Evolutionary conservation across 352 stramenopile species (phyloP).

Genomic region (Pythium sukuiense): DNA sequence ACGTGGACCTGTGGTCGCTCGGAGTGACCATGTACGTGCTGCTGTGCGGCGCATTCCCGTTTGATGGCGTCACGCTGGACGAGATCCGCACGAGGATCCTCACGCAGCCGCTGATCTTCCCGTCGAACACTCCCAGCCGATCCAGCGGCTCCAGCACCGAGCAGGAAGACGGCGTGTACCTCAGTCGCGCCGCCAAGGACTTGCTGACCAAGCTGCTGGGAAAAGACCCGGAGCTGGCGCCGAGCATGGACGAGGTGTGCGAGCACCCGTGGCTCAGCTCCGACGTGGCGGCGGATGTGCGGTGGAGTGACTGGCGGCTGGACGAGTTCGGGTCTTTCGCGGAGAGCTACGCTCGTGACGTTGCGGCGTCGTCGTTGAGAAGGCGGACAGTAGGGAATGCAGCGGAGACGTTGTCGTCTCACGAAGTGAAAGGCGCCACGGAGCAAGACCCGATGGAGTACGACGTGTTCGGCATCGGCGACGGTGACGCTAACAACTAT

Average conservation of each 20-base stretch:
- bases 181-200: constrained; percentile 72
- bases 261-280: constrained; percentile 69
- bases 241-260: constrained; percentile 61
- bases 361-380: constrained; percentile 34
- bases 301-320: constrained; percentile 48
- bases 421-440: background rate
- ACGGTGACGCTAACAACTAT: background rate
- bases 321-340: constrained; percentile 46
- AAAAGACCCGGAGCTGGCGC: constrained; percentile 44
- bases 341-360: constrained; percentile 41
- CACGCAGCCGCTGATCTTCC: constrained; percentile 29
- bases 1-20: constrained; percentile 73
- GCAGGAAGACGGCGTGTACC: constrained; percentile 12
- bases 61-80: constrained; percentile 30
- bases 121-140: constrained; percentile 30
- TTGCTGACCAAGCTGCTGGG: constrained; percentile 57
- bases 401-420: constrained; percentile 4
- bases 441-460: constrained; percentile 6
- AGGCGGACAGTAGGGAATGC: constrained; percentile 5
- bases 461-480: constrained; percentile 16
- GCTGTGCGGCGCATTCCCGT: constrained; percentile 63
- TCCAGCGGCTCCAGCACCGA: constrained; percentile 5
- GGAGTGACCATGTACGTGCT: constrained; percentile 75
- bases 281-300: constrained; percentile 41
- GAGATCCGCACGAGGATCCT: constrained; percentile 27